Conservation (phyloP, 306 rosid species). For the Cicer yamashitae region DNA sequence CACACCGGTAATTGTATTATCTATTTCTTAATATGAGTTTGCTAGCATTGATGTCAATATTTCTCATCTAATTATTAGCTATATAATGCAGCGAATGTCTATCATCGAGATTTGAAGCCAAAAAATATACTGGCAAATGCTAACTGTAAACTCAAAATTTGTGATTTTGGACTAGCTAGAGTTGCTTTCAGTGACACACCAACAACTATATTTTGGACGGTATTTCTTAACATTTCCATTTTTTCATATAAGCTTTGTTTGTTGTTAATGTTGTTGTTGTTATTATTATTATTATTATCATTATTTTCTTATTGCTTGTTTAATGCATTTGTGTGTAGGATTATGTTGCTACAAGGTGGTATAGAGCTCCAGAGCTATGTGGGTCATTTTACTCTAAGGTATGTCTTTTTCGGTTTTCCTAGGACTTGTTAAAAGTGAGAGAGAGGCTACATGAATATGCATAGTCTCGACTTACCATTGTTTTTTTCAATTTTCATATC, state of each 20-base stretch:
- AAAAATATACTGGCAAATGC: conserved; percentile 97
- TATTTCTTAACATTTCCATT: conserved; percentile 43
- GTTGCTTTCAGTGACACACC: conserved; percentile 97
- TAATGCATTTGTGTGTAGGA: conserved; percentile 60
- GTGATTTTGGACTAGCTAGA: conserved; percentile 97
- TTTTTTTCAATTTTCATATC: conserved; percentile 10
- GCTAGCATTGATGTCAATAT: conserved; percentile 27
- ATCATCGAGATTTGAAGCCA: conserved; percentile 95
- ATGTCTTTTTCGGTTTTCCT: conserved; percentile 38
- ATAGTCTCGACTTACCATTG: background rate
- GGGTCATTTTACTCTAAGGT: conserved; percentile 98
- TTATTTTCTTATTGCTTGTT: conserved; percentile 2
- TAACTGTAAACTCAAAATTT: conserved; percentile 92
- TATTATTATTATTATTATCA: conserved; percentile 1
- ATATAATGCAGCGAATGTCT: conserved; percentile 81
- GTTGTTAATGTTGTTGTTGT: background rate
- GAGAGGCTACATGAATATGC: background rate
- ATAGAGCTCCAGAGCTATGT: conserved; percentile 97
- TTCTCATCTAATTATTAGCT: conserved; percentile 30
- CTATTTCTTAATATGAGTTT: background rate
- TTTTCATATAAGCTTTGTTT: conserved; percentile 1
- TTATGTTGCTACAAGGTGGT: conserved; percentile 99
- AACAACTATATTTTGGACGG: conserved; percentile 96
- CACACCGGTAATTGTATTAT: conserved; percentile 69
- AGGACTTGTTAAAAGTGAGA: background rate